Conservation (phyloP, 164 flowering plant species). For the Piper betle region DNA sequence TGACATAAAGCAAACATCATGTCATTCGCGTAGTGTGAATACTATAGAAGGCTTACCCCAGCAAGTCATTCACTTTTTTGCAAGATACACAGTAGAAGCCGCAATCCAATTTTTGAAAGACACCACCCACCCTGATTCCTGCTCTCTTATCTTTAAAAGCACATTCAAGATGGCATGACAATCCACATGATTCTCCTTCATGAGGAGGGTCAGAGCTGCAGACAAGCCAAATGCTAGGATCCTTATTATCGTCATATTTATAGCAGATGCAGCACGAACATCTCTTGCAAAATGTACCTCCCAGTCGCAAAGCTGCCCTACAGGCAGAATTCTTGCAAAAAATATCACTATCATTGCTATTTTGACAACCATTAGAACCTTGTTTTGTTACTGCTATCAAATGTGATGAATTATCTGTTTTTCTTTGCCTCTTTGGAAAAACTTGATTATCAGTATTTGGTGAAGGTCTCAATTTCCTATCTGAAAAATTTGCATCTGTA, state of each 20-base stretch:
- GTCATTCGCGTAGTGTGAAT: not conserved
- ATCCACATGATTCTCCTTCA: slow-evolving; percentile 59
- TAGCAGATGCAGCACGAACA: slow-evolving; percentile 91
- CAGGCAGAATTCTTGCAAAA: slow-evolving; percentile 80
- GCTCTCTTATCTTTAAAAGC: slow-evolving; percentile 57
- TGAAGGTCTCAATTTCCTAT: slow-evolving; percentile 20
- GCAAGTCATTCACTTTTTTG: slow-evolving; percentile 71
- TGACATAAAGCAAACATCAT: not conserved
- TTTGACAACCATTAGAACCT: slow-evolving; percentile 13
- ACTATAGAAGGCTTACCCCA: slow-evolving; percentile 37
- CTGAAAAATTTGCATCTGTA: slow-evolving; percentile 16
- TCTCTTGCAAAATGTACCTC: slow-evolving; percentile 75
- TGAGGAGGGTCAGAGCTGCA: slow-evolving; percentile 72
- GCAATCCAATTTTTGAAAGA: slow-evolving; percentile 43
- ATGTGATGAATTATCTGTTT: slow-evolving; percentile 46
- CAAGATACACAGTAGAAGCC: slow-evolving; percentile 69
- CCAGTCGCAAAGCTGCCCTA: slow-evolving; percentile 43
- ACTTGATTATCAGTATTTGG: slow-evolving; percentile 15
- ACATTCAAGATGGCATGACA: slow-evolving; percentile 95
- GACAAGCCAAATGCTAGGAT: slow-evolving; percentile 91
- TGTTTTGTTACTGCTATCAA: slow-evolving; percentile 20
- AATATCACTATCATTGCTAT: slow-evolving; percentile 11
- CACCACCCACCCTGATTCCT: slow-evolving; percentile 42
- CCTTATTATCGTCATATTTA: slow-evolving; percentile 88
- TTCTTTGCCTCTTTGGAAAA: slow-evolving; percentile 59